Conservation (phyloP, 2,329 filamentous ascomycete genomes). For the Blastomyces emzantsi region DNA sequence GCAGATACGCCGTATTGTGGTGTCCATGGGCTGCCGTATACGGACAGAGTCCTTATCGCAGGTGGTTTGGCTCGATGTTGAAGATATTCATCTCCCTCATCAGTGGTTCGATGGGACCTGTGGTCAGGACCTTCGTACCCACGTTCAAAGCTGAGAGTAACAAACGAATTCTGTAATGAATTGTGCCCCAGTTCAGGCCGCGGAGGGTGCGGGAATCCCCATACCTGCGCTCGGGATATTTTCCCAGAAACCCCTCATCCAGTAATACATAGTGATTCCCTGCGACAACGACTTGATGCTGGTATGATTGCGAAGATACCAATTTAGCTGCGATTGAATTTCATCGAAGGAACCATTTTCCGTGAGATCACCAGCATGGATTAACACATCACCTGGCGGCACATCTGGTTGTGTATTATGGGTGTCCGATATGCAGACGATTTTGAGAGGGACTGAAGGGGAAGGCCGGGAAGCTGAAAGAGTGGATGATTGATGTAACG, state of each 20-base stretch:
- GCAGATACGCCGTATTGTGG: slow-evolving; percentile 19
- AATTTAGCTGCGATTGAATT: slow-evolving; percentile 33
- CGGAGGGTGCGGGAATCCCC: slow-evolving; percentile 10
- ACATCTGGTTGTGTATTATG: slow-evolving; percentile 33
- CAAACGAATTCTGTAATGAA: slow-evolving; percentile 17
- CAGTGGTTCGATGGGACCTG: no score
- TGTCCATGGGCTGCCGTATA: slow-evolving; percentile 20
- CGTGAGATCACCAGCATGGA: slow-evolving; percentile 45
- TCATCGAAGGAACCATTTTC: slow-evolving; percentile 32
- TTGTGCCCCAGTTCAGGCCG: slow-evolving; percentile 17
- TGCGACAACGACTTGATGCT: slow-evolving; percentile 39
- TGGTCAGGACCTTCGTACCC: not conserved
- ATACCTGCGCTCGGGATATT: slow-evolving; percentile 14
- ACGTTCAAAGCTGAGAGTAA: slow-evolving; percentile 13
- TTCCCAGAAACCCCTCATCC: slow-evolving; percentile 15
- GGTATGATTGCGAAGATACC: slow-evolving; percentile 36
- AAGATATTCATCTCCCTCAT: not conserved
- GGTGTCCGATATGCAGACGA: slow-evolving; percentile 37
- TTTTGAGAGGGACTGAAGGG: not conserved
- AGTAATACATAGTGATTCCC: slow-evolving; percentile 40
- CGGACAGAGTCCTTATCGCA: slow-evolving; percentile 8
- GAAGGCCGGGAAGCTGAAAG: not conserved
- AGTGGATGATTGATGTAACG: not conserved
- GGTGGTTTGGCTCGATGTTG: not conserved
- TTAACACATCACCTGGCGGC: slow-evolving; percentile 38